phyloP scores from a whole-genome alignment of 352 stramenopile species.

The Phytopythium mirpurense region DNA sequence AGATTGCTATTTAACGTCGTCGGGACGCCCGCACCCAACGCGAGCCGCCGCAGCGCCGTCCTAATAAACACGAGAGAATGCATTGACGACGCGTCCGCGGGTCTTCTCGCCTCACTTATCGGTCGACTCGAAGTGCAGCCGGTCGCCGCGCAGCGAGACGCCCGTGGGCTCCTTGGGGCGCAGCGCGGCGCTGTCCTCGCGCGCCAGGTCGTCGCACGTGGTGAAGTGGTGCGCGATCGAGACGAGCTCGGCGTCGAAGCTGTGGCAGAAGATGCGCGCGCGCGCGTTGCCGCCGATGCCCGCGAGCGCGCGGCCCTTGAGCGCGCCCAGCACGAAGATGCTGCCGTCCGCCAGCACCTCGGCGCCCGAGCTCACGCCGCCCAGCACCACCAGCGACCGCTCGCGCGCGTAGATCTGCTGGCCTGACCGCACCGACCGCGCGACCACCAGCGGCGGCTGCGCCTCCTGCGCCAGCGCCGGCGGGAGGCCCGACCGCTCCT shows the following conservation, averaged over 20 bases:
- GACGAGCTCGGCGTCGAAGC: conserved; percentile 87
- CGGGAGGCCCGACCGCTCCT: conserved; percentile 6
- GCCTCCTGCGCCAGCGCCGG: not conserved
- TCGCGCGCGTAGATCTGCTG: conserved; percentile 86
- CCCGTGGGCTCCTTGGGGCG: conserved; percentile 47
- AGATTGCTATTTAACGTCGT: no score
- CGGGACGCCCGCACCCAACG: no score
- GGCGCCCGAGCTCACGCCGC: conserved; percentile 82
- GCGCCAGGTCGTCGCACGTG: conserved; percentile 73
- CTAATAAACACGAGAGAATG: not conserved
- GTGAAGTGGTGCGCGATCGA: conserved; percentile 89
- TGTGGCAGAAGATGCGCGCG: conserved; percentile 66
- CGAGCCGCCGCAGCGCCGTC: no score
- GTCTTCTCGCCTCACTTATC: not conserved
- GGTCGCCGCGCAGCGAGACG: conserved; percentile 53
- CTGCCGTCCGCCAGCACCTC: conserved; percentile 86
- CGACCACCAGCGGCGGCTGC: conserved; percentile 56
- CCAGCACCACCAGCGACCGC: conserved; percentile 75
- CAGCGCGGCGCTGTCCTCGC: conserved; percentile 30
- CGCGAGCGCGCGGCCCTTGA: conserved; percentile 83
- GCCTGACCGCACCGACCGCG: conserved; percentile 74
- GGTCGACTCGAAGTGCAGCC: conserved; percentile 61
- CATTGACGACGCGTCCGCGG: not conserved
- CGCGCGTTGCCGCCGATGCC: conserved; percentile 71
- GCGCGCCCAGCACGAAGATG: conserved; percentile 73